Evolutionary conservation across 2,329 filamentous ascomycete genomes (phyloP), one percentile per base, ranked within the genome.

Genomic region (Colletotrichum tropicicola): DNA sequence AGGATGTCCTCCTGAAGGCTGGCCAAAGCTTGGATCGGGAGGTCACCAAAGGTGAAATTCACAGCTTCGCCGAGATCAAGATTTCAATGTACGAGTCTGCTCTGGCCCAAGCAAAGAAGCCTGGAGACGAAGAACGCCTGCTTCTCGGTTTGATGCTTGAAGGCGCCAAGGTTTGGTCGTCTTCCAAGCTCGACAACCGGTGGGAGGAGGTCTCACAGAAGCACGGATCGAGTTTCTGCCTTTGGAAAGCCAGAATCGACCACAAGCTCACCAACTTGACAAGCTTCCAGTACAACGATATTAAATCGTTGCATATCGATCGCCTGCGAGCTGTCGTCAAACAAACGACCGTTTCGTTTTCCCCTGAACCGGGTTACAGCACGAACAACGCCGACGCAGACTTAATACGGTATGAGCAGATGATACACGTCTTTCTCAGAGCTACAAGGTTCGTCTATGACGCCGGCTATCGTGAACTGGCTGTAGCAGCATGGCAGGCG

Each of bases 401-500:
- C n/a, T n/a, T 19, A 13, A 9, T 60, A 17, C 51, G 74, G 5
- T 79, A 75, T 49, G 73, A 75, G 21, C 78, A 87, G 65, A 82
- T 87, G 54, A 78, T 93, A 2, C 93, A 97, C 72, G 78, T 97
- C 1, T 86, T 97, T 17, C 79, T 97, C 2, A 87, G 93, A 41
- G 74, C 90, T n/a, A 95, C 92, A 0, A 77, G 87, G 2, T 91
- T 96, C 72, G 82, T 95, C 28, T 83, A 89, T 45, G 91, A 97
- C 72, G 83, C 91, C 47, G 95, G 95, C 0, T 97, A 91, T 73
- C 81, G 84, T 45, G 95, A 98, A 73, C 81, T 92, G 28, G 90
- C 93, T 2, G 81, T 92, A 3, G 93, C 90, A 9, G 83, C 91
- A 5, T 98, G 95, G 94, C 95, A 98, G 78, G 92, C 89, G 6